Evolutionary conservation across 306 rosid species (phyloP), one percentile per base, ranked within the genome.

Genomic region (Ormosia semicastrata): DNA sequence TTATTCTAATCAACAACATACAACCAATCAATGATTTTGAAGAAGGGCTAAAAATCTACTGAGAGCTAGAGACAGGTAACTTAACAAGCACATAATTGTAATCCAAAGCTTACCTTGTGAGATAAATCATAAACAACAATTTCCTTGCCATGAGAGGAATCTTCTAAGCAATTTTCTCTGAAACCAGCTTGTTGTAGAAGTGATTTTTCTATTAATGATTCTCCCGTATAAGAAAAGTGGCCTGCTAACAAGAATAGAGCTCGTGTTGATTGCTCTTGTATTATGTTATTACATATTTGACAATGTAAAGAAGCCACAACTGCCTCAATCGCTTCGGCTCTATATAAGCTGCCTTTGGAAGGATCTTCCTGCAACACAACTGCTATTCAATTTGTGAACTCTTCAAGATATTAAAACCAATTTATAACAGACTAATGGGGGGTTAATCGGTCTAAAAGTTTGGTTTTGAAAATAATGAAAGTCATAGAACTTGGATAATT

Each of bases 261-360:
- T 78, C 89, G 81, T 8, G 93, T 90, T 40, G 90, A 77, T 80
- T 84, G 87, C 73, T 88, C 91, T 86, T 87, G 93, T 59, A 76
- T 81, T 34, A 69, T 56, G 46, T 66, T 84, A n/a, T 56, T 46
- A 44, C 85, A 64, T 12, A 14, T 33, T 74, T 49, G 85, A 87
- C 86, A 85, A 64, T 87, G 76, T 78, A 93, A 88, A 57, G 91
- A 68, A n/a, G 60, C 85, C 85, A 89, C 82, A 43, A 91, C 56
- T 30, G 91, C 87, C 71, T 88, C 95, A 17, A 93, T 73, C 3
- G 95, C 97, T 78, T 93, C 97, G 82, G 89, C 94, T 84, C 94
- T 85, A 74, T 88, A 91, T 52, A 88, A 77, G 79, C 91, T 93
- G 69, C 78, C 80, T 46, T 73, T 82, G 69, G 56, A 73, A 77